Conservation (phyloP, 352 stramenopile species). For the Phytophthora lateralis region DNA sequence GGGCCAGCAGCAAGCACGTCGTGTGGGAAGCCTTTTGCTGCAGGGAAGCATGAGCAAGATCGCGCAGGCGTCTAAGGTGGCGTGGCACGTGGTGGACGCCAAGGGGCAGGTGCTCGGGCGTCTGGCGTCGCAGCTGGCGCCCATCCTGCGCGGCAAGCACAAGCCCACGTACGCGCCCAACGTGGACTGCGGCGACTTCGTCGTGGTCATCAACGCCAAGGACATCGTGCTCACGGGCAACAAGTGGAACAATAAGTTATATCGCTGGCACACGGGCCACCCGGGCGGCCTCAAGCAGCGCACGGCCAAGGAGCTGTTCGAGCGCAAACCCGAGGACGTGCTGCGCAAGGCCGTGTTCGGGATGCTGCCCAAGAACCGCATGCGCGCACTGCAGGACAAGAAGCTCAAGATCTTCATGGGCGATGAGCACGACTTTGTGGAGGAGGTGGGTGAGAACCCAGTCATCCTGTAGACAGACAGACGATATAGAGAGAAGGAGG, state of each 20-base stretch:
- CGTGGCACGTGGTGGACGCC: slow-evolving; percentile 97
- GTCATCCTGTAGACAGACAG: slow-evolving; percentile 63
- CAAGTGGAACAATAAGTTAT: slow-evolving; percentile 98
- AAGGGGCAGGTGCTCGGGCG: slow-evolving; percentile 96
- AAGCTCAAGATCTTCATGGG: slow-evolving; percentile 97
- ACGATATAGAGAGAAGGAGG: slow-evolving; percentile 31
- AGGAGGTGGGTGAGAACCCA: slow-evolving; percentile 88
- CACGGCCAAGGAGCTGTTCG: slow-evolving; percentile 94
- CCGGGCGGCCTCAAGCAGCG: slow-evolving; percentile 96
- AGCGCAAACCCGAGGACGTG: slow-evolving; percentile 95
- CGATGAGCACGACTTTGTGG: slow-evolving; percentile 91
- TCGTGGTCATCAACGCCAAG: slow-evolving; percentile 97
- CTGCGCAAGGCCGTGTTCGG: slow-evolving; percentile 96
- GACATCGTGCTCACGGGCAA: slow-evolving; percentile 95
- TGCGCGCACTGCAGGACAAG: slow-evolving; percentile 94
- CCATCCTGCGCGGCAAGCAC: slow-evolving; percentile 98
- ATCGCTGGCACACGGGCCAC: slow-evolving; percentile 98
- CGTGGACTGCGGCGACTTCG: slow-evolving; percentile 97
- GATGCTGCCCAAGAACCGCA: slow-evolving; percentile 98
- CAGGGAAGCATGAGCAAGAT: slow-evolving; percentile 78
- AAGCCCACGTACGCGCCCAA: slow-evolving; percentile 98
- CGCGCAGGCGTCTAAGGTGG: slow-evolving; percentile 77
- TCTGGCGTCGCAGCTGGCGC: slow-evolving; percentile 95
- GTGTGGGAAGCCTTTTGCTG: background rate
- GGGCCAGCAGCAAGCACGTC: slow-evolving; percentile 16